Evolutionary conservation across 352 stramenopile species (phyloP).

Genomic region (Phytophthora idaei): DNA sequence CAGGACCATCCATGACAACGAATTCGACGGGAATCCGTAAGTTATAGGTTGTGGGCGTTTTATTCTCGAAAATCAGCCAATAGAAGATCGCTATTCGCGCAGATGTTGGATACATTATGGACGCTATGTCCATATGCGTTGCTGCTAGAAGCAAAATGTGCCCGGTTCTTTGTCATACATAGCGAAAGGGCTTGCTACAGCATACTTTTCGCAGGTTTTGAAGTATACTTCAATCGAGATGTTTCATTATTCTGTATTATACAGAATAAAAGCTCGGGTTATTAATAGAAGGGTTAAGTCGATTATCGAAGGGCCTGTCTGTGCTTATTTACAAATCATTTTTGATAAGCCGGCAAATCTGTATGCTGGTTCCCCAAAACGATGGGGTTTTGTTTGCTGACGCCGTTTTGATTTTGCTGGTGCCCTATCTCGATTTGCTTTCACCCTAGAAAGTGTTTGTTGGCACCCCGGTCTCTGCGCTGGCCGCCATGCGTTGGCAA

Average conservation of each 20-base stretch:
- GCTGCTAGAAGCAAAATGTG: not conserved
- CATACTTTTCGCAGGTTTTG: not conserved
- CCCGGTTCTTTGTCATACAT: not conserved
- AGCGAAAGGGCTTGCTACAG: not conserved
- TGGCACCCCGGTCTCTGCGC: not conserved
- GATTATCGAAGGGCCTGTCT: not conserved
- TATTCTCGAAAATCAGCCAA: no score
- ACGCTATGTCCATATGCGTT: not conserved
- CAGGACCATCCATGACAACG: no score
- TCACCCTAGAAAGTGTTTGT: not conserved
- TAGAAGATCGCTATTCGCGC: no score
- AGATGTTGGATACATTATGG: not conserved
- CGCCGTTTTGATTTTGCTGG: constrained; percentile 6
- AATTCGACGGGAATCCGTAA: no score
- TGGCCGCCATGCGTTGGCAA: no score
- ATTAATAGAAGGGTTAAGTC: not conserved
- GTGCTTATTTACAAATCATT: not conserved
- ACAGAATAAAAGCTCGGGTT: not conserved
- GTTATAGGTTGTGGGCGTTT: no score
- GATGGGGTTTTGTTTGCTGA: constrained; percentile 5
- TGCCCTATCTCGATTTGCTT: constrained; percentile 12
- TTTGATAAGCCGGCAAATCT: not conserved
- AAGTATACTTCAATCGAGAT: not conserved
- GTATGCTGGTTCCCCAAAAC: constrained; percentile 6
- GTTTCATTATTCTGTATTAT: not conserved